These are phyloP conservation scores for Saccharomyces hybrid DNA, from an alignment of 1,139 yeast species.

Conservation along the genomic window DNA sequence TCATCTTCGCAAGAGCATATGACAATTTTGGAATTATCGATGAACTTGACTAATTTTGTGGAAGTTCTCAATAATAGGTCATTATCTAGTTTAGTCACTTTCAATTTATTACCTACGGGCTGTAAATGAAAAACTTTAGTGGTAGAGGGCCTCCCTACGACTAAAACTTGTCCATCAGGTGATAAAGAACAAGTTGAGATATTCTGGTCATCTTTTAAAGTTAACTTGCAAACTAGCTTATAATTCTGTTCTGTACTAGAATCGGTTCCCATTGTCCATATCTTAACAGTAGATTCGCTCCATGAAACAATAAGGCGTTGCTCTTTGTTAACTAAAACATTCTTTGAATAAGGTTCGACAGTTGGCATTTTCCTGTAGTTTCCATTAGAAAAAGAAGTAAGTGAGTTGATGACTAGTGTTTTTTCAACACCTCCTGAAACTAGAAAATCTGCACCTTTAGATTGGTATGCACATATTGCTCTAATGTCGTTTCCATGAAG, in stretches of 20 bases:
- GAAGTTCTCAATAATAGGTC: slow-evolving; percentile 40
- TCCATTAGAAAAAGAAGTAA: slow-evolving; percentile 61
- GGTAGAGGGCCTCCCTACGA: slow-evolving; percentile 61
- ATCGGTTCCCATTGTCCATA: slow-evolving; percentile 54
- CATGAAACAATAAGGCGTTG: slow-evolving; percentile 59
- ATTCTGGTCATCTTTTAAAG: slow-evolving; percentile 71
- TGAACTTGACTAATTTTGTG: slow-evolving; percentile 44
- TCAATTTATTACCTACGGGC: slow-evolving; percentile 36
- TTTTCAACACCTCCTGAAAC: slow-evolving; percentile 90
- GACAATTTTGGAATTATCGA: slow-evolving; percentile 41
- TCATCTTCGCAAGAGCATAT: slow-evolving; percentile 63
- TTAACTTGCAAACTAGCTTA: slow-evolving; percentile 52
- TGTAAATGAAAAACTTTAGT: slow-evolving; percentile 61
- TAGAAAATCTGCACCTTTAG: slow-evolving; percentile 60
- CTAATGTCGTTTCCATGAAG: slow-evolving; percentile 88
- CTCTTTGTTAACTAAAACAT: slow-evolving; percentile 43
- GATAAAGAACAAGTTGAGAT: slow-evolving; percentile 65
- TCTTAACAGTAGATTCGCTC: slow-evolving; percentile 74
- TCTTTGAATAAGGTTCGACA: slow-evolving; percentile 49
- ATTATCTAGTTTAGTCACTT: slow-evolving; percentile 48
- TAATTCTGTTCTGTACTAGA: slow-evolving; percentile 26
- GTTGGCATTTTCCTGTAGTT: slow-evolving; percentile 64
- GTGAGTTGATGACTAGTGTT: slow-evolving; percentile 62
- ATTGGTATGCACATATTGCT: slow-evolving; percentile 62
- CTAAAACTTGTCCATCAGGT: slow-evolving; percentile 54